Base-by-base conservation (phyloP, 805 yeast genomes). In the Cyberlindnera misumaiensis region DNA sequence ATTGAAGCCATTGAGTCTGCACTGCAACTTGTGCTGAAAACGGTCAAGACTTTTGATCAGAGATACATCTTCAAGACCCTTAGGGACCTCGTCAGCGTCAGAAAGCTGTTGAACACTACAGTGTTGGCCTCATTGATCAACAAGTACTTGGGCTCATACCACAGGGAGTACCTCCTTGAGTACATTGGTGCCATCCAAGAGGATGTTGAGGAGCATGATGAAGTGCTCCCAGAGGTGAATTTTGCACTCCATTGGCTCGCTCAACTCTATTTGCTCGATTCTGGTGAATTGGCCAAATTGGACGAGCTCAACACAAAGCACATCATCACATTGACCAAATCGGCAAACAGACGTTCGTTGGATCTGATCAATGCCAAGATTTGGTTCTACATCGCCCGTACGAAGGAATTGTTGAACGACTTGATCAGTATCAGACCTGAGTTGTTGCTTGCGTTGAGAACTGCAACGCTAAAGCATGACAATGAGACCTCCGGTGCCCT, bases 401-500 rank as follows among this genome's bases (percentile, higher is more conserved):
- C 88, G 2, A 76, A 77, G 48, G 97, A 90, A 65, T 64, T 80
- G 39, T 55, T 67, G 24, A 48, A 56, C 31, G 65, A 78, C 48
- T 63, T 76, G 42, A 65, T 70, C 35, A 60, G 74, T n/a, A 66
- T 85, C 38, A 76, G 95, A 58, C 73, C 86, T 6, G 77, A 72
- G 30, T 69, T 90, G 58, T 74, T 87, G 59, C 64, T 70, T 16
- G 86, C 83, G 10, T 70, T 93, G 52, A 79, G 96, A 63, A 82
- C 93, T 4, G 88, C 97, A 3, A 79, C 95, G 14, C 72, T 93
- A 48, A 81, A 96, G 52, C 96, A 90, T 56, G 97, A 93, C 59
- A 73, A 74, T 41, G 98, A 93, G 63, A 87, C 96, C 1, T 83
- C 83, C 42, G 96, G 96, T 5, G 77, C 86, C 47, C 68, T 89